Percentiles rank a stretch among this genome's conserved stretches.
Conservation (phyloP, 78 protist species). For the Cavenderia fasciculata region DNA sequence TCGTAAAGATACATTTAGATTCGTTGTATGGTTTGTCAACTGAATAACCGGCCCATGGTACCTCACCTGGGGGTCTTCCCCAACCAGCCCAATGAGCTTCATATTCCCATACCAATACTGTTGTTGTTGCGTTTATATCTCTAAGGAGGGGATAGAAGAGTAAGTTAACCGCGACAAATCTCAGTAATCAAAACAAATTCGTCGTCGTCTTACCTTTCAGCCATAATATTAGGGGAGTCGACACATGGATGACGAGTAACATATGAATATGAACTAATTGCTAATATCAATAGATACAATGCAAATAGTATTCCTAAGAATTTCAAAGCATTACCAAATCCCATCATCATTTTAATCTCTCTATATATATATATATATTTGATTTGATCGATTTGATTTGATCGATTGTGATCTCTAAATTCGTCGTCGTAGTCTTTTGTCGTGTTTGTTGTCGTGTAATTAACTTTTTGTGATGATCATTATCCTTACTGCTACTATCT, state of each 20-base stretch:
- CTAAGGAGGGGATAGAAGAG: not conserved
- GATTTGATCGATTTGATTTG: too few species aligned
- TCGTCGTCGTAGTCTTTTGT: too few species aligned
- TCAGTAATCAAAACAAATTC: not conserved
- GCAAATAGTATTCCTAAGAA: not conserved
- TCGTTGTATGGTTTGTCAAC: not conserved
- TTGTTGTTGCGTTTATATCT: not conserved
- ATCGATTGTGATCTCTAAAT: too few species aligned
- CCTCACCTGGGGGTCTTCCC: not conserved
- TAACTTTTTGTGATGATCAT: too few species aligned
- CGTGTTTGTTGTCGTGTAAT: too few species aligned
- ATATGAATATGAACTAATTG: conserved; percentile 1
- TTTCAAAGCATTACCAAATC: too few species aligned
- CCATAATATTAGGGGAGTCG: not conserved
- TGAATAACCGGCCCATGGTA: conserved; percentile 5
- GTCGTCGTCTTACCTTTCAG: not conserved
- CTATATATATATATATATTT: too few species aligned
- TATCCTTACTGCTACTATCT: too few species aligned
- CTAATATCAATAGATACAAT: not conserved
- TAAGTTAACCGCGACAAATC: not conserved
- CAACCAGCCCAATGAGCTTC: conserved; percentile 22
- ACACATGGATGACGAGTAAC: not conserved
- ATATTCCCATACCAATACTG: conserved; percentile 6
- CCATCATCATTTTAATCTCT: too few species aligned
- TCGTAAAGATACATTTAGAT: not conserved